phyloP scores from a whole-genome alignment of 192 early-diverging fungal species.

The Irineochytrium annulatum region DNA sequence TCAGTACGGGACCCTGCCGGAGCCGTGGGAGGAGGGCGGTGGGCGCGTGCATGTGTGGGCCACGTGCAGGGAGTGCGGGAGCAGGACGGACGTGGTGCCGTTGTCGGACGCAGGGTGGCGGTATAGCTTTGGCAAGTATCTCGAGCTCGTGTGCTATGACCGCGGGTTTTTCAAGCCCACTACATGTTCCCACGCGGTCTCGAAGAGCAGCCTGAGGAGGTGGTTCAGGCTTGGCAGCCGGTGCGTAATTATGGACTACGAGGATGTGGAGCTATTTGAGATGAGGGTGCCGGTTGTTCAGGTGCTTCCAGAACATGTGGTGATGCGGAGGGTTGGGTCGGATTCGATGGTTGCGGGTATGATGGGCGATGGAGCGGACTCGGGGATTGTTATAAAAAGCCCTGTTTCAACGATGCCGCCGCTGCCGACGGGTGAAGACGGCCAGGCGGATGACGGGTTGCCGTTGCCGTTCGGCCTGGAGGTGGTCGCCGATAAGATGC shows the following conservation, averaged over 20 bases:
- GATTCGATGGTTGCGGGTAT: conserved; percentile 14
- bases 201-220: conserved; percentile 6
- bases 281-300: conserved; percentile 32
- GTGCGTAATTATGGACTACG: conserved; percentile 21
- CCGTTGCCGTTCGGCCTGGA: conserved; percentile 16
- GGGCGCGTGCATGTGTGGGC: conserved; percentile 28
- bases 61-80: conserved; percentile 18
- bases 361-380: background rate
- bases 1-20: conserved; percentile 4
- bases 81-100: conserved; percentile 6
- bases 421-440: background rate
- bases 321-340: background rate
- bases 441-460: conserved; percentile 10
- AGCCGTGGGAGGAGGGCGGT: conserved; percentile 15
- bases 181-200: conserved; percentile 15
- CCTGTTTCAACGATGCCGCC: background rate
- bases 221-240: conserved; percentile 14
- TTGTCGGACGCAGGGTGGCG: conserved; percentile 32
- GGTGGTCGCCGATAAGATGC: background rate
- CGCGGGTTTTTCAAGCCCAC: conserved; percentile 4
- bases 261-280: conserved; percentile 38
- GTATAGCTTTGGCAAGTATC: conserved; percentile 37
- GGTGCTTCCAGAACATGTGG: conserved; percentile 24
- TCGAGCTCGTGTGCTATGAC: conserved; percentile 33
- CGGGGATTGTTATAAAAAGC: background rate